Percentiles rank a stretch among this genome's conserved stretches.
Evolutionary conservation across 83 land plant genomes (phyloP).

Genomic region (Picea mariana): DNA sequence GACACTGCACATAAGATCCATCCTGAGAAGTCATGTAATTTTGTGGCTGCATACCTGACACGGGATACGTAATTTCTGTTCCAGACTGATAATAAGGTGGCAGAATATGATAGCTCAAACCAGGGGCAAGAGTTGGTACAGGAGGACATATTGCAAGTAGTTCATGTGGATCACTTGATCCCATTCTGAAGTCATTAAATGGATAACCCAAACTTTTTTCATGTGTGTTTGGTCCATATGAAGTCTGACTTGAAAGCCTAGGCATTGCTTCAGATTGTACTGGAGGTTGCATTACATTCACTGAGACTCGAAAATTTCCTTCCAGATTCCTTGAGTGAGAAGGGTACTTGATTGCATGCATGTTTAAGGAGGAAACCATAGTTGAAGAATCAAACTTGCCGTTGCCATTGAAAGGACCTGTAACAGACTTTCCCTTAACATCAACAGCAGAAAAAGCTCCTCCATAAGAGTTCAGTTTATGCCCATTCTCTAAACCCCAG

Average conservation of each 20-base stretch:
- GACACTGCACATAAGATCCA: conserved; percentile 20
- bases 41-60: conserved; percentile 21
- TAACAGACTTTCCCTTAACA: not conserved
- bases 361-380: conserved; percentile 5
- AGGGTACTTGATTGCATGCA: not conserved
- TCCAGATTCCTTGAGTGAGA: no score
- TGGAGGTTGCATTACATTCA: conserved; percentile 1
- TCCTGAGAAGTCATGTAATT: conserved; percentile 11
- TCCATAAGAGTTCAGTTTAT: not conserved
- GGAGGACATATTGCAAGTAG: not conserved
- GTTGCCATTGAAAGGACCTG: not conserved
- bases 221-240: conserved; percentile 6
- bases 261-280: not conserved
- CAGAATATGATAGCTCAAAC: conserved; percentile 8
- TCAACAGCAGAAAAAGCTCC: not conserved
- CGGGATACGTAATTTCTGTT: conserved; percentile 12
- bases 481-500: not conserved
- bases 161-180: not conserved
- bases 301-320: not conserved
- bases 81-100: conserved; percentile 8
- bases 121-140: not conserved
- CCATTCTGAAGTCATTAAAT: conserved; percentile 3
- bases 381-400: conserved; percentile 16
- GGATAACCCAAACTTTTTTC: not conserved
- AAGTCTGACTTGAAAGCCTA: not conserved